Evolutionary conservation across 164 flowering plant genomes (phyloP).

Genomic region (Cinnamomum micranthum): DNA sequence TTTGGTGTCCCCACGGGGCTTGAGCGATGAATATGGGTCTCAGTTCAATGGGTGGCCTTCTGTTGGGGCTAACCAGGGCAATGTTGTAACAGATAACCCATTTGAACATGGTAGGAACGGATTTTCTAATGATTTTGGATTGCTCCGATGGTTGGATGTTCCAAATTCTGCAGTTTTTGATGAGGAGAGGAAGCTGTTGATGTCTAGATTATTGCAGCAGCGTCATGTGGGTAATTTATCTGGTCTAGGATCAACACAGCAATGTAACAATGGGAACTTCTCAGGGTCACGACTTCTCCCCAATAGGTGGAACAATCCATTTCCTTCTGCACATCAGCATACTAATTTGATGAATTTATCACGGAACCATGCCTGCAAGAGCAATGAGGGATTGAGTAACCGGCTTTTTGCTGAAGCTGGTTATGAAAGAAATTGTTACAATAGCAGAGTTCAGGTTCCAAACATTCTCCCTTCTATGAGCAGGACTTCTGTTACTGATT

Average conservation of each 20-base stretch:
- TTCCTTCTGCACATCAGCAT: conserved; percentile 6
- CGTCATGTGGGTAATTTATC: neutral
- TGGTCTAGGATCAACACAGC: conserved; percentile 7
- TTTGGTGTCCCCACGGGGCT: neutral
- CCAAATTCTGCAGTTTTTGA: conserved; percentile 4
- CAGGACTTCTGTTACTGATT: conserved; percentile 24
- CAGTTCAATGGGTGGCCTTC: conserved; percentile 2
- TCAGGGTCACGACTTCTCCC: conserved; percentile 7
- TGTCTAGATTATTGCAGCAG: conserved; percentile 16
- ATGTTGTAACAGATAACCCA: conserved; percentile 18
- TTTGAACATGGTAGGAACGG: conserved; percentile 14
- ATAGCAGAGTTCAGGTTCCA: conserved; percentile 10
- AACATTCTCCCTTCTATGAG: conserved; percentile 8
- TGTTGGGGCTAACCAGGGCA: conserved; percentile 6
- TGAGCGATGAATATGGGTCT: conserved; percentile 15
- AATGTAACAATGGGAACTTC: conserved; percentile 12
- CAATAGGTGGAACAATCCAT: conserved; percentile 8
- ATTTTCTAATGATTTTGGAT: conserved; percentile 17
- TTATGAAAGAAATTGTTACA: conserved; percentile 8
- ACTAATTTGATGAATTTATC: conserved; percentile 10
- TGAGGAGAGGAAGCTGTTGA: conserved; percentile 18
- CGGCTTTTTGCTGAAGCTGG: neutral
- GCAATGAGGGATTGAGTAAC: conserved; percentile 2
- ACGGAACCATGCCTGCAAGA: conserved; percentile 14
- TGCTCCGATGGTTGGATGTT: conserved; percentile 8